phyloP scores from a whole-genome alignment of 2,329 filamentous ascomycete species.

The Aspergillus aculeatinus region DNA sequence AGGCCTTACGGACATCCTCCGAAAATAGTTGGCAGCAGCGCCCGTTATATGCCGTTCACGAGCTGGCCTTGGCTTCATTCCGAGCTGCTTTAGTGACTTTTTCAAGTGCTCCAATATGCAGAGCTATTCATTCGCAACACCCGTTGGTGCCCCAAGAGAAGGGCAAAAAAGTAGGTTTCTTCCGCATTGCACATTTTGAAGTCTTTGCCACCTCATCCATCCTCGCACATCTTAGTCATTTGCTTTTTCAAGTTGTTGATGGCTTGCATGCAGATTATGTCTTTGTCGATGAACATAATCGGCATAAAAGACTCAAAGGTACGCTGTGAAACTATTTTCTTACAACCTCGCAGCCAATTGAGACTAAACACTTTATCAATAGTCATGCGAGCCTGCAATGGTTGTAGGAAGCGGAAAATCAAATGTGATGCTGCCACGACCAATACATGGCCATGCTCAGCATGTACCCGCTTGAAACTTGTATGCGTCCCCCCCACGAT shows the following conservation, averaged over 20 bases:
- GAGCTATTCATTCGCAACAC: slow-evolving; percentile 73
- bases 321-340: slow-evolving; percentile 28
- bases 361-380: slow-evolving; percentile 12
- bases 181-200: not conserved
- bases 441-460: slow-evolving; percentile 95
- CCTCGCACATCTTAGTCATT: not conserved
- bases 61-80: not conserved
- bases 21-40: not conserved
- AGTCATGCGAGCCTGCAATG: slow-evolving; percentile 98
- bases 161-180: slow-evolving; percentile 73
- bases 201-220: not conserved
- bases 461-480: slow-evolving; percentile 86
- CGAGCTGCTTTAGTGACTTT: not conserved
- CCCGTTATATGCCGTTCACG: not conserved
- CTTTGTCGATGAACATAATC: slow-evolving; percentile 97
- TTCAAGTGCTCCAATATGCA: slow-evolving; percentile 52
- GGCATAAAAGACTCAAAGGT: slow-evolving; percentile 96
- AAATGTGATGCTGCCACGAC: slow-evolving; percentile 97
- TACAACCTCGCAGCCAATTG: not conserved
- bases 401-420: slow-evolving; percentile 91
- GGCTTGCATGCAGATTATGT: slow-evolving; percentile 79
- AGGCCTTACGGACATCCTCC: slow-evolving; percentile 17
- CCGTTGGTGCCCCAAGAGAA: slow-evolving; percentile 64
- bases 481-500: slow-evolving; percentile 89
- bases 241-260: not conserved